Evolutionary conservation across 2,329 filamentous ascomycete genomes (phyloP).

Genomic region (Neophaeococcomyces mojaviensis): DNA sequence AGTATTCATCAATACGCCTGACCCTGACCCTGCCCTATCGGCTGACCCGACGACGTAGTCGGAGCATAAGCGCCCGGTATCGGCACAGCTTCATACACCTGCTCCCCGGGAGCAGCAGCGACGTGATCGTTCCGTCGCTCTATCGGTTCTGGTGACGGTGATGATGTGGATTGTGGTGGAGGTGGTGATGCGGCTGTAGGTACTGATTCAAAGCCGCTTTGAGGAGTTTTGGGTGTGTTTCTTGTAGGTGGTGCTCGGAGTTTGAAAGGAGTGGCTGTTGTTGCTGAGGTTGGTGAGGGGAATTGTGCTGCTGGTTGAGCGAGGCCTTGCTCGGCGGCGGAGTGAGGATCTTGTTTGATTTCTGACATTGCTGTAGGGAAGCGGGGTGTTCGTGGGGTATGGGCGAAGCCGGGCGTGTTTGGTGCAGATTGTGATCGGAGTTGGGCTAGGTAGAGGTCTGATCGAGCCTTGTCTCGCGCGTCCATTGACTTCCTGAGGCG

Average conservation of each 20-base stretch:
- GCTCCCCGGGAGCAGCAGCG: conserved; percentile 67
- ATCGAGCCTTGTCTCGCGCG: conserved; percentile 83
- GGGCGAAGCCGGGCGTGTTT: conserved; percentile 83
- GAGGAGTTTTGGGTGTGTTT: conserved; percentile 63
- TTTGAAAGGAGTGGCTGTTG: conserved; percentile 60
- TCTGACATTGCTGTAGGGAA: conserved; percentile 30
- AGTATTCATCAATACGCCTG: conserved; percentile 7
- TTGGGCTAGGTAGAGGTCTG: conserved; percentile 86
- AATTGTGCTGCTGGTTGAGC: conserved; percentile 39
- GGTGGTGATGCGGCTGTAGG: conserved; percentile 32
- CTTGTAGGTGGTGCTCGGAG: conserved; percentile 78
- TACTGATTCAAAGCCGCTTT: conserved; percentile 55
- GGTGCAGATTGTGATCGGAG: conserved; percentile 78
- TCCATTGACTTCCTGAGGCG: conserved; percentile 96
- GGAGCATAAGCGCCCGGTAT: conserved; percentile 76
- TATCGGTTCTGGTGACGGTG: conserved; percentile 28
- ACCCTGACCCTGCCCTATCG: conserved; percentile 21
- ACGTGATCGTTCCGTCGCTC: conserved; percentile 56
- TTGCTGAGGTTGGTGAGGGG: conserved; percentile 54
- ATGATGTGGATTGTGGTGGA: conserved; percentile 23
- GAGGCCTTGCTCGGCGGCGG: conserved; percentile 8
- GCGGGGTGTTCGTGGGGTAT: conserved; percentile 51
- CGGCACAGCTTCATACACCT: conserved; percentile 75
- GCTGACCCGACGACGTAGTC: conserved; percentile 27
- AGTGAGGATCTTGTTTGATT: conserved; percentile 6